These are phyloP conservation scores for Eucalyptus cladocalyx DNA, from an alignment of 345 rosid species.

Conservation along the genomic window DNA sequence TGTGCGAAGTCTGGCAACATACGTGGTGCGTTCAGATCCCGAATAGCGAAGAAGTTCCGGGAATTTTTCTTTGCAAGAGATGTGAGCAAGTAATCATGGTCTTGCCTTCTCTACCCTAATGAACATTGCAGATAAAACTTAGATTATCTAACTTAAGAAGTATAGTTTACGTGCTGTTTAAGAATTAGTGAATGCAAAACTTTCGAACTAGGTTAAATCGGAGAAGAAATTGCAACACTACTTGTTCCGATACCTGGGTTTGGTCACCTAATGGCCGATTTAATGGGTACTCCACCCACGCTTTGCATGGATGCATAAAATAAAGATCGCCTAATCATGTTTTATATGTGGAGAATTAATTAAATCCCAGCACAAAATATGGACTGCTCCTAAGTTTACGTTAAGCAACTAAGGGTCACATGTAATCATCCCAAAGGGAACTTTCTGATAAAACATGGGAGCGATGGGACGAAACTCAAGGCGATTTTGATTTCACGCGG, in stretches of 20 bases:
- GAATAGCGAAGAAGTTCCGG: constrained; percentile 51
- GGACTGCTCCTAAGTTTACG: not conserved
- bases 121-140: not conserved
- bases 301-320: not conserved
- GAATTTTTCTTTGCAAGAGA: constrained; percentile 67
- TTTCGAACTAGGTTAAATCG: not conserved
- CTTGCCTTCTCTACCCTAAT: constrained; percentile 44
- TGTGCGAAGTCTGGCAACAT: constrained; percentile 90
- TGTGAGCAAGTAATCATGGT: constrained; percentile 66
- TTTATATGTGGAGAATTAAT: not conserved
- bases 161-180: not conserved
- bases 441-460: not conserved
- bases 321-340: not conserved
- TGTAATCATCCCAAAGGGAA: not conserved
- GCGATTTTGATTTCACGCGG: not conserved
- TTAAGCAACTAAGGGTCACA: not conserved
- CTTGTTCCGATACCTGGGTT: not conserved
- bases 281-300: not conserved
- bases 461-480: not conserved
- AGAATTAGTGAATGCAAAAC: not conserved
- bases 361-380: not conserved
- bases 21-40: constrained; percentile 69
- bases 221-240: not conserved
- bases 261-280: not conserved
- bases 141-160: not conserved